These are phyloP conservation scores for Ceratocystis alfenasii DNA, from an alignment of 2,329 filamentous ascomycete genomes.

Conservation along the genomic window DNA sequence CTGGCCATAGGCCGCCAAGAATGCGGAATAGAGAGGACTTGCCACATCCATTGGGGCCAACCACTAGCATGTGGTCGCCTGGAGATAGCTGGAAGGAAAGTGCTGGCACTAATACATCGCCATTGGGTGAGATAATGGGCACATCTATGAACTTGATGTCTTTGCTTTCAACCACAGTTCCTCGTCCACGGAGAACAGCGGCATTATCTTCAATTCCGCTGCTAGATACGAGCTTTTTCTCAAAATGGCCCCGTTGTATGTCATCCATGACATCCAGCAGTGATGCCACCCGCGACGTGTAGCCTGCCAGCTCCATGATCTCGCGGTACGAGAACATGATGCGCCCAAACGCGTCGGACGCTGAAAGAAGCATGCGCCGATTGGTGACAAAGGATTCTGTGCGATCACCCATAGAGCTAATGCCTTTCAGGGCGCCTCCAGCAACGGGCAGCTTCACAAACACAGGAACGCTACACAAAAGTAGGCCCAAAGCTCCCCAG, in stretches of 20 bases:
- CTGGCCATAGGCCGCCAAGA: constrained; percentile 89
- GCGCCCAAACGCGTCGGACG: constrained; percentile 88
- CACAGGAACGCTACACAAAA: constrained; percentile 88
- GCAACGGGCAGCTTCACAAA: constrained; percentile 79
- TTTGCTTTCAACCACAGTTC: constrained; percentile 66
- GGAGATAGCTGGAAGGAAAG: constrained; percentile 78
- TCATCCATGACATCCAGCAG: constrained; percentile 91
- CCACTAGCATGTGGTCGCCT: constrained; percentile 83
- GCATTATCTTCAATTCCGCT: constrained; percentile 72
- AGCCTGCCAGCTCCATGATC: constrained; percentile 87
- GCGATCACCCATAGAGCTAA: constrained; percentile 54
- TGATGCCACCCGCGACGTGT: constrained; percentile 83
- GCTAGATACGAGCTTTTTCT: constrained; percentile 92
- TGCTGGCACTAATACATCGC: constrained; percentile 75
- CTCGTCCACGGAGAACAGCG: constrained; percentile 68
- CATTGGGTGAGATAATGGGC: constrained; percentile 93
- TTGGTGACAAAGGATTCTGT: constrained; percentile 85
- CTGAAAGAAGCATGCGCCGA: constrained; percentile 76
- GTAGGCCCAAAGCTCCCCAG: constrained; percentile 84
- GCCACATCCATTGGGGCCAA: constrained; percentile 93
- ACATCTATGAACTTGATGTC: constrained; percentile 80
- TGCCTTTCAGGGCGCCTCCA: constrained; percentile 34
- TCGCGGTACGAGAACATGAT: constrained; percentile 98
- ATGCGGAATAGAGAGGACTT: constrained; percentile 96
- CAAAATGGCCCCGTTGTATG: constrained; percentile 76